Evolutionary conservation across 371 early-diverging fungal genomes (phyloP), one percentile per base, ranked within the genome.

Genomic region (Cokeromyces recurvatus): DNA sequence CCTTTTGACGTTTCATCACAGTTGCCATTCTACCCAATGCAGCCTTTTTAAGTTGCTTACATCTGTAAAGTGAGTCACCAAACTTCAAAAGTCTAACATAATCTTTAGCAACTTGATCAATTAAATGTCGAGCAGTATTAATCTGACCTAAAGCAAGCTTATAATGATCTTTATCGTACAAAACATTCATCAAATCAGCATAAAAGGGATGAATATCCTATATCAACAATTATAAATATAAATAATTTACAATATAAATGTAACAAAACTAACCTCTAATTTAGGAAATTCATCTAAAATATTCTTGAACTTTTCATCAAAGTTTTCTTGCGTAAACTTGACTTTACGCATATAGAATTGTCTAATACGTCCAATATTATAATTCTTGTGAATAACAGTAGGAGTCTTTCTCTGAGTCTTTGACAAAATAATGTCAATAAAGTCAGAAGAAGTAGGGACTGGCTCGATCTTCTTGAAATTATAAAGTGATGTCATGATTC

Each of bases 81-180:
- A 97, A 99, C 82, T 99, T 99, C 47, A 99, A 75, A 55, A 99
- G 72, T 43, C 96, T 90, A 39, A 91, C 88, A 63, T 98, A 99
- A 76, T 99, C 99, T 74, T 96, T 98, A 42, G 90, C 97, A 39
- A 99, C 92, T 53, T 90, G 85, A 58, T 93, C 92, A 45, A 99
- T 95, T 58, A 96, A 74, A 56, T 95, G 95, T 57, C 86, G 91
- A 27, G 98, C 96, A 29, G 95, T 94, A 83, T 95, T 98, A 67
- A 99, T 86, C 71, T 99, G 99, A 46, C 97, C 99, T 49, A 99
- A 81, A 21, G 99, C 99, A 43, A 99, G 86, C 79, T 99, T 99
- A 85, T 99, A 99, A 74, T 99, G 99, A 70, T 99, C 99, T 71
- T 92, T 91, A 84, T 99, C 99, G 81, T 99, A 99, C 40, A 99